Conservation (phyloP, 1,139 yeast genomes). For the Kodamaea sp. region DNA sequence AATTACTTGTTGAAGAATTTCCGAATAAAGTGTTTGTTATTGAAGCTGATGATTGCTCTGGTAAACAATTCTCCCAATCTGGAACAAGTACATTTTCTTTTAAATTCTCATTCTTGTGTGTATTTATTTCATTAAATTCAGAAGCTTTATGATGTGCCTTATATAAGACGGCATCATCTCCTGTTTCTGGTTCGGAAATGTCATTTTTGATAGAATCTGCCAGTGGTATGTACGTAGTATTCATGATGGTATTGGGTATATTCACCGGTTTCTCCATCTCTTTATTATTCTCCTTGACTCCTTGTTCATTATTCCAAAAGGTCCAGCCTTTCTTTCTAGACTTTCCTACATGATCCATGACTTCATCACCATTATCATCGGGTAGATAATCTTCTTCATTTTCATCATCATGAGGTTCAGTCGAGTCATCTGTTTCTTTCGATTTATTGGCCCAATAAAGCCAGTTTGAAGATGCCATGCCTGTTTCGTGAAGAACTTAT, state of each 20-base stretch:
- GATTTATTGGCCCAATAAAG: constrained; percentile 11
- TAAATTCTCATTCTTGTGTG: constrained; percentile 45
- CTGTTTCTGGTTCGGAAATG: constrained; percentile 7
- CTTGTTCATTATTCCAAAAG: constrained; percentile 30
- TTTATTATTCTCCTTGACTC: constrained; percentile 4
- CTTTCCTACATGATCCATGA: constrained; percentile 29
- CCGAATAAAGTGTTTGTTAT: constrained; percentile 20
- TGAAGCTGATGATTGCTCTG: constrained; percentile 19
- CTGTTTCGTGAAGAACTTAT: no score
- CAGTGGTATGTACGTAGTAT: no score
- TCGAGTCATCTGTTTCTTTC: constrained; percentile 4
- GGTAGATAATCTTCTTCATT: constrained; percentile 25
- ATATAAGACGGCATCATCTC: constrained; percentile 46
- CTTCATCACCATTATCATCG: constrained; percentile 31
- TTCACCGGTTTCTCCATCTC: constrained; percentile 12
- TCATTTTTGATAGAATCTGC: no score
- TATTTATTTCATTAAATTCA: constrained; percentile 43
- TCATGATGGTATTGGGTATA: constrained; percentile 33
- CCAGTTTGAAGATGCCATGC: constrained; percentile 11
- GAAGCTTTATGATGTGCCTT: constrained; percentile 43
- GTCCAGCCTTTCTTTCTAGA: constrained; percentile 32
- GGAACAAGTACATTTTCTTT: constrained; percentile 44
- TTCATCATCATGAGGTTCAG: constrained; percentile 10
- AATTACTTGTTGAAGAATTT: constrained; percentile 23
- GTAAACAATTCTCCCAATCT: constrained; percentile 40